Percentiles rank a stretch among this genome's conserved stretches.
These are phyloP conservation scores for Lactifluus hygrophoroides DNA, from an alignment of 768 basidiomycete species.

Conservation along the genomic window DNA sequence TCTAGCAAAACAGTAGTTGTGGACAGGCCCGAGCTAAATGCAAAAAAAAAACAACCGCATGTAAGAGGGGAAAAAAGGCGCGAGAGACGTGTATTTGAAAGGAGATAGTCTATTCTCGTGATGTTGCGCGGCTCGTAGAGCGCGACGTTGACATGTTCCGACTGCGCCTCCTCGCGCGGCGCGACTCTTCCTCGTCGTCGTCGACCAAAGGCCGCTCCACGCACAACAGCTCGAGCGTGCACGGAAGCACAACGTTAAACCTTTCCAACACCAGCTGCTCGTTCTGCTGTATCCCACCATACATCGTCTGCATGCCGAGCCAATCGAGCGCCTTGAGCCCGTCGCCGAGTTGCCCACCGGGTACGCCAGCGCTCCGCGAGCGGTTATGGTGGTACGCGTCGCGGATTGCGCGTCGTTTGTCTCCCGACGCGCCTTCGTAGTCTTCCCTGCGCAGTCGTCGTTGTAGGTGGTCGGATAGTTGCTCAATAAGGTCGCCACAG, in stretches of 20 bases:
- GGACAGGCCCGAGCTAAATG: no score
- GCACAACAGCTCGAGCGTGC: conserved; percentile 53
- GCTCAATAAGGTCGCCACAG: conserved; percentile 57
- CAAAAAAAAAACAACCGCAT: no score
- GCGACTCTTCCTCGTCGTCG: conserved; percentile 43
- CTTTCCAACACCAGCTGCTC: conserved; percentile 36
- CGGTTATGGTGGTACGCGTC: conserved; percentile 59
- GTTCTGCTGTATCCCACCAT: conserved; percentile 49
- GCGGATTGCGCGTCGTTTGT: conserved; percentile 36
- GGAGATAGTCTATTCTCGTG: not conserved
- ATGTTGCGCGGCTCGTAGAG: conserved; percentile 6
- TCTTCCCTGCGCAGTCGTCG: conserved; percentile 44
- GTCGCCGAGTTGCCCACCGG: conserved; percentile 57
- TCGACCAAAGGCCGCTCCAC: conserved; percentile 38
- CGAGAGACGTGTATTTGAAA: no score
- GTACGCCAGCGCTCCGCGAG: conserved; percentile 51
- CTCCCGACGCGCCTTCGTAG: conserved; percentile 34
- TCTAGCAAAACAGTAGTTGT: no score
- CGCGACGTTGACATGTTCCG: conserved; percentile 13
- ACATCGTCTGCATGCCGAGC: conserved; percentile 49
- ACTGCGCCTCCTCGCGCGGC: conserved; percentile 22
- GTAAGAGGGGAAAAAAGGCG: no score
- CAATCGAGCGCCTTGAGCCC: conserved; percentile 63
- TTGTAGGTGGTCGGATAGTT: conserved; percentile 43
- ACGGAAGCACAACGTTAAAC: conserved; percentile 41